Percentiles rank a stretch among this genome's conserved stretches.
Evolutionary conservation across 192 early-diverging fungal genomes (phyloP).

Genomic region (Diversispora eburnea): DNA sequence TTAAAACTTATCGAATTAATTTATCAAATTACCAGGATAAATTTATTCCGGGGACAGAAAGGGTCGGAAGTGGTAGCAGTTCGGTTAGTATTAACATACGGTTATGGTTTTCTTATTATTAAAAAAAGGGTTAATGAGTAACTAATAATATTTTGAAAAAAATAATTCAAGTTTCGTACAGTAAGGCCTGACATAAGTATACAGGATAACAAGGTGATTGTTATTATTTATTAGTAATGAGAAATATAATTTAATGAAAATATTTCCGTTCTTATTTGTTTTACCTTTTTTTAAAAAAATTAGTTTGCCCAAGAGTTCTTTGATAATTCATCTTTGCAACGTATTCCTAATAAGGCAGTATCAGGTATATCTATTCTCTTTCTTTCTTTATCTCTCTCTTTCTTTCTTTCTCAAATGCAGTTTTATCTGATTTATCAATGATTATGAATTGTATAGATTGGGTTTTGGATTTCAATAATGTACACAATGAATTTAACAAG

Average conservation of each 20-base stretch:
- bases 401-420: not conserved
- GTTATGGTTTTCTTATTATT: not conserved
- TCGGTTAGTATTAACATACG: slow-evolving; percentile 5
- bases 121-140: too few relatives aligned
- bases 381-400: not conserved
- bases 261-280: not conserved
- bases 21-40: not conserved
- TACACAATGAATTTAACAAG: not conserved
- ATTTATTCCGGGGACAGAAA: not conserved
- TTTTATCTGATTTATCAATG: not conserved
- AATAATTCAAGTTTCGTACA: slow-evolving; percentile 20
- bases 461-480: slow-evolving; percentile 34
- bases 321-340: slow-evolving; percentile 4
- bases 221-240: not conserved
- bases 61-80: not conserved
- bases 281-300: not conserved
- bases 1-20: too few relatives aligned
- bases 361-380: not conserved
- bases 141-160: not conserved
- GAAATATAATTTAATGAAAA: not conserved
- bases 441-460: slow-evolving; percentile 22
- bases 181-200: not conserved
- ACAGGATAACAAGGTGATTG: not conserved
- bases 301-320: slow-evolving; percentile 22
- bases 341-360: not conserved